Evolutionary conservation across 768 basidiomycete species (phyloP), one percentile per base, ranked within the genome.

Genomic region (Phaffia tasmanica): DNA sequence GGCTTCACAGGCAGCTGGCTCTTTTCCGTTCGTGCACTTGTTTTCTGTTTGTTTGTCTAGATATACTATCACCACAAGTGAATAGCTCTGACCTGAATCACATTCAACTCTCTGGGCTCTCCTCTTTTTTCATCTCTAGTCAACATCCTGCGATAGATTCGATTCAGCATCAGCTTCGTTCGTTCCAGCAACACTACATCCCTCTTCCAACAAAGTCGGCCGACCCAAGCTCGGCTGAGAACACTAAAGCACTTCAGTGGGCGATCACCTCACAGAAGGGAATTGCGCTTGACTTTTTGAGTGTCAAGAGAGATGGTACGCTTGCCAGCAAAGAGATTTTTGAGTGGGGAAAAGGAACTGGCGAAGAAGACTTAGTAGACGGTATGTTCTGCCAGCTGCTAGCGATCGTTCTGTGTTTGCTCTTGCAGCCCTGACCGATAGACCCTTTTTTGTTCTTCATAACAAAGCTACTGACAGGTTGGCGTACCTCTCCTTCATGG

Each of bases 141-240:
- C 64, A 65, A 58, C 64, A 65, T 25, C 64, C 64, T 14, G 64
- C 64, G 4, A 51, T 65, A 29, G 64, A 65, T 27, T 59, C 57
- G 14, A 50, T 65, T 47, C 57, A 58, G 18, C 57, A 65, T 19
- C 55, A 57, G 9, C 57, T 65, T 51, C 64, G 64, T 3, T 32
- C 47, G 23, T 59, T 65, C 57, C 57, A 59, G 19, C 64, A 65
- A 29, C 64, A 59, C 30, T 58, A 59, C 30, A 15, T 65, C 0
- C 56, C 35, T 54, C 53, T 54, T 15, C 29, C 53, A 54, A 30
- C 29, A 32, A 35, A n/a, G 7, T 57, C 56, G 6, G 35, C 35
- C 19, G 35, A 32, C 0, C 32, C 54, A n/a, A 57, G 32, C 46
- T 29, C 46, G 27, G 57, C 29, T 4, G 18, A 57, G 56, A 49